A percentile compares a stretch with the other conserved stretches of the same genome.
phyloP scores from a whole-genome alignment of 495 filamentous ascomycete species.

The Hyaloscypha finlandica region DNA sequence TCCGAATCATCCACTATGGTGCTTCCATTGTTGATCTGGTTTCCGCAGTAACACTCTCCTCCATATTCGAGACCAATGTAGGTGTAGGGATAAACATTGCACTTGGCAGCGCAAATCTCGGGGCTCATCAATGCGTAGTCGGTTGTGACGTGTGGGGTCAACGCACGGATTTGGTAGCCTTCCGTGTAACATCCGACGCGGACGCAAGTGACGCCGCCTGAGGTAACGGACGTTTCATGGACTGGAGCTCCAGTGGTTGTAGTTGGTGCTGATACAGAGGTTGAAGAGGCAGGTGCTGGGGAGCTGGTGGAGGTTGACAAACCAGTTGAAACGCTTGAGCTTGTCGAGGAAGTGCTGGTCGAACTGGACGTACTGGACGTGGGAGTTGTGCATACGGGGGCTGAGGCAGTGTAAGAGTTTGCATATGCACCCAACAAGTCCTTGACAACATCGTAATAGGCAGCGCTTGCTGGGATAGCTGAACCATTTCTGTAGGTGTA shows the following conservation, averaged over 20 bases:
- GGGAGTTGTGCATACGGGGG: constrained; percentile 24
- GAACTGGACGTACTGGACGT: constrained; percentile 10
- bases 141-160: constrained; percentile 9
- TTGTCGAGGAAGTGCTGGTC: not conserved
- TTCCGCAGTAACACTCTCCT: constrained; percentile 22
- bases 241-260: not conserved
- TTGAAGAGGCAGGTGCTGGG: not conserved
- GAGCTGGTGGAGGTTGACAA: not conserved
- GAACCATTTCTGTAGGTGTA: not conserved
- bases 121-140: constrained; percentile 17
- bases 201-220: not conserved
- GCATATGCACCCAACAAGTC: constrained; percentile 25
- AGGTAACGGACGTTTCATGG: too few relatives aligned
- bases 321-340: not conserved
- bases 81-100: constrained; percentile 6
- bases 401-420: constrained; percentile 30
- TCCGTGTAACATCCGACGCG: constrained; percentile 21
- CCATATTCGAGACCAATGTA: constrained; percentile 41
- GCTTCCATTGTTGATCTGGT: constrained; percentile 1
- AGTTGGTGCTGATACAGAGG: not conserved
- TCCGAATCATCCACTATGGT: not conserved
- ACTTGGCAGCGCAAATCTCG: not conserved
- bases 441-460: constrained; percentile 10
- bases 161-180: constrained; percentile 17
- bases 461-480: not conserved